These are phyloP conservation scores for Rhododendron ovatum DNA, from an alignment of 148 eudicot species.

Conservation along the genomic window DNA sequence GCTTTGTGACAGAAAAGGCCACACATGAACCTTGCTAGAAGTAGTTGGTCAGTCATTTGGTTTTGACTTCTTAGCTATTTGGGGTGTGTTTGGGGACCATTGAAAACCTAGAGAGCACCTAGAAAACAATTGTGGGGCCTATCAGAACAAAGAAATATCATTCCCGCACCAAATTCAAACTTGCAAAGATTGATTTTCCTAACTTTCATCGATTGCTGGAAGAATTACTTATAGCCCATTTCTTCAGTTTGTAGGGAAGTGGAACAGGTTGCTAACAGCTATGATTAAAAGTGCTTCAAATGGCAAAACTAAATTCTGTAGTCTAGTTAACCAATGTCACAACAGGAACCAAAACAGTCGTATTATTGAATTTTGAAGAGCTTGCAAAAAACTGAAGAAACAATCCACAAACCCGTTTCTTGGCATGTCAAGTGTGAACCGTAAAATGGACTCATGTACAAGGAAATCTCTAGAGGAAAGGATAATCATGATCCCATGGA, in stretches of 20 bases:
- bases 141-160: neutral
- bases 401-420: neutral
- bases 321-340: neutral
- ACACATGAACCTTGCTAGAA: neutral
- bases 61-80: neutral
- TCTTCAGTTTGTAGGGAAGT: neutral
- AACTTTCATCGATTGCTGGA: neutral
- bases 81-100: neutral
- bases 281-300: neutral
- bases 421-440: neutral
- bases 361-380: neutral
- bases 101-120: neutral
- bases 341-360: neutral
- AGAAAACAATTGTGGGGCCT: neutral
- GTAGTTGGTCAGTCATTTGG: neutral
- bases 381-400: neutral
- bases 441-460: neutral
- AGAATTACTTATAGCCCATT: neutral
- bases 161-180: neutral
- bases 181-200: neutral
- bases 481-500: neutral
- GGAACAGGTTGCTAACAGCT: neutral
- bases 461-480: neutral
- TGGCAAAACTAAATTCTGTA: neutral
- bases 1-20: neutral